A percentile compares a stretch with the other conserved stretches of the same genome.
These are phyloP conservation scores for Trichoderma oligosporum DNA, from an alignment of 2,329 filamentous ascomycete genomes.

Conservation along the genomic window DNA sequence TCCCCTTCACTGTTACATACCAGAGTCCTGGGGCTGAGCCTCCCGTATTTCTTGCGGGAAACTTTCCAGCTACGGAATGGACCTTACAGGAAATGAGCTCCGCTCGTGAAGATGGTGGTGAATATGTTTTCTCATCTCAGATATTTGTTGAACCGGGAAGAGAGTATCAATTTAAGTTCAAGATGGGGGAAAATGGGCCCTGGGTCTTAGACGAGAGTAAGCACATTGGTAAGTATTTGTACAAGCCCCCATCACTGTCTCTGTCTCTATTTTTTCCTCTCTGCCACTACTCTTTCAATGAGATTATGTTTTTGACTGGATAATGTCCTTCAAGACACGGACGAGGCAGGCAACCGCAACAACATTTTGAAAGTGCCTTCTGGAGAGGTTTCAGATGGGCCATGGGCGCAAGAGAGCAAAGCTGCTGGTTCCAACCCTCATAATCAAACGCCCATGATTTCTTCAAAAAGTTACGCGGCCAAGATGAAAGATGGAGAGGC, in stretches of 20 bases:
- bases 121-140: conserved; percentile 55
- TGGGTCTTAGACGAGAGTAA: conserved; percentile 64
- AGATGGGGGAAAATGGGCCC: conserved; percentile 63
- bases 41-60: conserved; percentile 67
- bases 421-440: background rate
- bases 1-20: conserved; percentile 57
- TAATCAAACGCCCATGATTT: background rate
- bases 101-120: conserved; percentile 47
- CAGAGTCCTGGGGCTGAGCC: conserved; percentile 56
- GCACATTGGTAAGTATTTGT: conserved; percentile 49
- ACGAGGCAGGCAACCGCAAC: conserved; percentile 19
- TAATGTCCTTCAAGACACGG: conserved; percentile 18
- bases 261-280: background rate
- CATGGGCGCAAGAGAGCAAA: background rate
- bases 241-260: background rate
- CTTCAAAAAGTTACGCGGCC: conserved; percentile 21
- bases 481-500: conserved; percentile 1
- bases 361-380: conserved; percentile 23
- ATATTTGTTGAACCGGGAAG: conserved; percentile 53
- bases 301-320: background rate
- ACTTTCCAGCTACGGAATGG: conserved; percentile 66
- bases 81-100: conserved; percentile 61
- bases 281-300: background rate
- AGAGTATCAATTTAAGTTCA: conserved; percentile 72
- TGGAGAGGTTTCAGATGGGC: background rate